Percentiles rank a stretch among this genome's conserved stretches.
Conservation (phyloP, 2,329 filamentous ascomycete genomes). For the Aureobasidium sp. region DNA sequence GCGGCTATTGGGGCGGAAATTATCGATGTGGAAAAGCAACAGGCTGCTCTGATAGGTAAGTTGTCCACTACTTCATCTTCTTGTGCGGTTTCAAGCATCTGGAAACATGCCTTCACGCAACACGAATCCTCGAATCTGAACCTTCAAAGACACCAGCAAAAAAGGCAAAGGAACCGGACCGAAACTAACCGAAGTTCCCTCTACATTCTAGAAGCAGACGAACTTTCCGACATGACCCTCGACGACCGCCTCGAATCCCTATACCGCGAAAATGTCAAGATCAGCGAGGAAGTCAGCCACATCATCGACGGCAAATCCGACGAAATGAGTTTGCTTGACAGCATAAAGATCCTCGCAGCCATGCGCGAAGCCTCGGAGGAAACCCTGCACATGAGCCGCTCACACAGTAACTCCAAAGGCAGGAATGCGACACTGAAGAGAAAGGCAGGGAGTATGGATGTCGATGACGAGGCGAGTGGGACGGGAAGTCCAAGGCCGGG, state of each 20-base stretch:
- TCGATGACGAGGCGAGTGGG: slow-evolving; percentile 26
- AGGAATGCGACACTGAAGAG: slow-evolving; percentile 17
- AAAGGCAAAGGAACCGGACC: too few relatives aligned
- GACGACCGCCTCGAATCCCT: slow-evolving; percentile 41
- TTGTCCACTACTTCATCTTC: background rate
- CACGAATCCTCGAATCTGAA: too few relatives aligned
- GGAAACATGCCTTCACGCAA: too few relatives aligned
- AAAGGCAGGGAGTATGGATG: slow-evolving; percentile 22
- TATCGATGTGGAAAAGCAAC: slow-evolving; percentile 30
- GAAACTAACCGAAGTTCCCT: slow-evolving; percentile 22
- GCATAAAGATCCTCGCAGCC: slow-evolving; percentile 41
- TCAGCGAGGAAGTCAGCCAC: slow-evolving; percentile 39
- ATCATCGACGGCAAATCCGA: slow-evolving; percentile 38
- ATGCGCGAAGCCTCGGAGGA: slow-evolving; percentile 42
- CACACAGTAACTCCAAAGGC: slow-evolving; percentile 15
- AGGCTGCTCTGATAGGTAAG: slow-evolving; percentile 25
- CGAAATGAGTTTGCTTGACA: slow-evolving; percentile 36
- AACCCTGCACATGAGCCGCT: background rate
- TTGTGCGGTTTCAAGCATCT: background rate
- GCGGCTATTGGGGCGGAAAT: slow-evolving; percentile 31
- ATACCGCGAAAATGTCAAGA: slow-evolving; percentile 43
- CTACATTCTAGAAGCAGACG: slow-evolving; percentile 20
- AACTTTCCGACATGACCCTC: slow-evolving; percentile 29
- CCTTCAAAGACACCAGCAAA: too few relatives aligned
- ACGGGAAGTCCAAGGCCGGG: slow-evolving; percentile 26